Percentiles rank a stretch among this genome's conserved stretches.
Evolutionary conservation across 2,329 filamentous ascomycete genomes (phyloP).

Genomic region (Colletotrichum lentis): DNA sequence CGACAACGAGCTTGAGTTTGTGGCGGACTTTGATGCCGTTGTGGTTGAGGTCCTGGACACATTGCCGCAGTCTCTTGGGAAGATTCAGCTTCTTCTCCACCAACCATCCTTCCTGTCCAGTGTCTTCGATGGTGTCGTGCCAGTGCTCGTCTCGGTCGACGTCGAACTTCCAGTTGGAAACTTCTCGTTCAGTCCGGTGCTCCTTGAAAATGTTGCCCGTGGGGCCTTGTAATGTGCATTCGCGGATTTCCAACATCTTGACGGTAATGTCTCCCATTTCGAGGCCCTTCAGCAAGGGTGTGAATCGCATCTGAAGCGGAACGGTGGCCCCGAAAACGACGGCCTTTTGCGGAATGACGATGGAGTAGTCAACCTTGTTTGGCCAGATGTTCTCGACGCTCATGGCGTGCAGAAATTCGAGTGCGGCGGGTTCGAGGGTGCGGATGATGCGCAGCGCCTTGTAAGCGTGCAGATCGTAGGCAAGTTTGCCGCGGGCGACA

Average conservation of each 20-base stretch:
- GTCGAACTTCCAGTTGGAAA: slow-evolving; percentile 66
- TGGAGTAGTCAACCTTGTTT: slow-evolving; percentile 96
- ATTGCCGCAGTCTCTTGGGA: slow-evolving; percentile 81
- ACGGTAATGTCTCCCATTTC: slow-evolving; percentile 84
- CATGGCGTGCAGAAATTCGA: slow-evolving; percentile 87
- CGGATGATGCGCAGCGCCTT: slow-evolving; percentile 82
- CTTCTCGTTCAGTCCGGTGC: slow-evolving; percentile 70
- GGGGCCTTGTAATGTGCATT: slow-evolving; percentile 63
- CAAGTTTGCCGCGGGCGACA: slow-evolving; percentile 84
- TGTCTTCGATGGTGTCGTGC: slow-evolving; percentile 73
- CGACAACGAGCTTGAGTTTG: slow-evolving; percentile 89
- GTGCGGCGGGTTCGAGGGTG: slow-evolving; percentile 76
- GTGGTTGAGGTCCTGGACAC: slow-evolving; percentile 88
- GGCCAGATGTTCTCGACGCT: slow-evolving; percentile 97
- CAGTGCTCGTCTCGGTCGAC: slow-evolving; percentile 69
- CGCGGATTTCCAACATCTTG: slow-evolving; percentile 81
- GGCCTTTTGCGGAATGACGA: slow-evolving; percentile 91
- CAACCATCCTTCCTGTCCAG: slow-evolving; percentile 71
- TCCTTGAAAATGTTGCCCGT: slow-evolving; percentile 59
- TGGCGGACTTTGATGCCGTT: slow-evolving; percentile 92
- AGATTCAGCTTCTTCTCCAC: slow-evolving; percentile 71
- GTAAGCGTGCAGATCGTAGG: slow-evolving; percentile 83
- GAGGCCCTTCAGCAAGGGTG: slow-evolving; percentile 87
- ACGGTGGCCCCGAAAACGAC: slow-evolving; percentile 92
- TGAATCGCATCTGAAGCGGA: slow-evolving; percentile 83